phyloP scores from a whole-genome alignment of 2,329 filamentous ascomycete species.

The Ciborinia camelliae region DNA sequence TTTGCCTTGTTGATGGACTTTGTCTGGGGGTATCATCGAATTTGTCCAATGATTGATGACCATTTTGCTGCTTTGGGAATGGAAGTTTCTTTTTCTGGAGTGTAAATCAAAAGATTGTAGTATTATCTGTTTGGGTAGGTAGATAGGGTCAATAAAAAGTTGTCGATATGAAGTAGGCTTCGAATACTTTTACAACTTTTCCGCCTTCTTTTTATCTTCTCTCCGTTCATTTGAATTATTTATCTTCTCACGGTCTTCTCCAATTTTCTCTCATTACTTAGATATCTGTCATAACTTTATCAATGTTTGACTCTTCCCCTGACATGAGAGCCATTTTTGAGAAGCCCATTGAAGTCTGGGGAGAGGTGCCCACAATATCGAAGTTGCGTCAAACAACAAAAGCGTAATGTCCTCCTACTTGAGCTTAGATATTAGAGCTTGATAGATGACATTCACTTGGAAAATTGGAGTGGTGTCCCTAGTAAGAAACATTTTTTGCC shows the following conservation, averaged over 20 bases:
- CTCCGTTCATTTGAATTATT: not conserved
- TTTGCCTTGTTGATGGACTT: not conserved
- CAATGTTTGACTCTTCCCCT: too few species aligned
- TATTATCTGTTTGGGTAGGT: not conserved
- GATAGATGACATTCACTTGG: not conserved
- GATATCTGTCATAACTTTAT: too few species aligned
- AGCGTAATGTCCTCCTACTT: not conserved
- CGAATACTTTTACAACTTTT: too few species aligned
- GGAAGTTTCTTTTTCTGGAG: not conserved
- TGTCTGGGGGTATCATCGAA: not conserved
- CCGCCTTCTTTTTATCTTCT: too few species aligned
- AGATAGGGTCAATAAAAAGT: not conserved
- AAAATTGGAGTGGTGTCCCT: not conserved
- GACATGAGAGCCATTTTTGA: not conserved
- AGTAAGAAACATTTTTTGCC: not conserved
- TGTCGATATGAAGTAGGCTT: not conserved
- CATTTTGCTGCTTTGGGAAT: not conserved
- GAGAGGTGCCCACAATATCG: not conserved
- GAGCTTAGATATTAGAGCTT: not conserved
- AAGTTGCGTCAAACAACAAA: not conserved
- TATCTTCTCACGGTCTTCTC: not conserved
- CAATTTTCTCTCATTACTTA: too few species aligned
- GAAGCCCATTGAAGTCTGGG: not conserved
- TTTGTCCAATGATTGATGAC: not conserved
- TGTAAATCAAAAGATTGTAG: not conserved